A percentile compares a stretch with the other conserved stretches of the same genome.
Conservation (phyloP, 192 early-diverging fungal species). For the Diversispora epigaea region DNA sequence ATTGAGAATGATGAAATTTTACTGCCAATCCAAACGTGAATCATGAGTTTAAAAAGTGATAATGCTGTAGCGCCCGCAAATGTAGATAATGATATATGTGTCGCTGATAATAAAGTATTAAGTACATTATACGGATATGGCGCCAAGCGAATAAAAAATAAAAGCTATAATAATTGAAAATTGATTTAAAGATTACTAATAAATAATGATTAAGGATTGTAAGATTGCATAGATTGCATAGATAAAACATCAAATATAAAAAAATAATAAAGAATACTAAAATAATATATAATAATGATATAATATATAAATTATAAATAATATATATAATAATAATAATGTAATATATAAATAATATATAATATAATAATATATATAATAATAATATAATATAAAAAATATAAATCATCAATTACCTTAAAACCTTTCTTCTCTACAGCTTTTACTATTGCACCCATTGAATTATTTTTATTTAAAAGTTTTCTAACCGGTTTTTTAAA, state of each 20-base stretch:
- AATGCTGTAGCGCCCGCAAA: constrained; percentile 55
- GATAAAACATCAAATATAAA: too few species aligned
- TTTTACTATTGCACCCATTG: constrained; percentile 49
- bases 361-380: neutral
- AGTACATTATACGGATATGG: constrained; percentile 73
- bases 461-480: constrained; percentile 47
- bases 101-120: constrained; percentile 58
- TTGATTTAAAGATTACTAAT: neutral
- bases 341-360: neutral
- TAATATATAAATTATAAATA: neutral
- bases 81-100: constrained; percentile 48
- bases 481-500: constrained; percentile 45
- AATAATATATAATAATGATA: too few species aligned
- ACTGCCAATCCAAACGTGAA: constrained; percentile 64
- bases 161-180: constrained; percentile 43
- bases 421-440: constrained; percentile 65
- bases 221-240: too few species aligned
- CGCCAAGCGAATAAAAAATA: constrained; percentile 65
- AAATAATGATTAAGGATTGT: neutral
- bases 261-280: too few species aligned
- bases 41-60: constrained; percentile 54
- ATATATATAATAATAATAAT: neutral
- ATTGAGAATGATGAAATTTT: constrained; percentile 52
- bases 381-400: too few species aligned
- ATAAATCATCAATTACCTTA: constrained; percentile 46